Evolutionary conservation across 495 filamentous ascomycete species (phyloP).

Genomic region (Hyaloscypha finlandica): DNA sequence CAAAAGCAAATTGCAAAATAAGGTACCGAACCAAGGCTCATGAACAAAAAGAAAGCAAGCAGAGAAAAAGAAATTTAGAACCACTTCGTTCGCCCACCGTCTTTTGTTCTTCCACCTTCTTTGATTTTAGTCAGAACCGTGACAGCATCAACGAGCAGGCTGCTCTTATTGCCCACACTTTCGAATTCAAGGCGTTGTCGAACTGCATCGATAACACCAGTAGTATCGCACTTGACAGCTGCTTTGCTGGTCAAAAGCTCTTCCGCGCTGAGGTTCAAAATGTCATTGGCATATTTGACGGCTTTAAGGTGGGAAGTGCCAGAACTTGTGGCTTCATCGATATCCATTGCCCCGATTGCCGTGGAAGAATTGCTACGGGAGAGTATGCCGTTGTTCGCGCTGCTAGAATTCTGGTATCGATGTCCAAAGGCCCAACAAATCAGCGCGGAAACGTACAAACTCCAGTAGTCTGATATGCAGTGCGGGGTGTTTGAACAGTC

Average conservation of each 20-base stretch:
- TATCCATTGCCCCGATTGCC: slow-evolving; percentile 9
- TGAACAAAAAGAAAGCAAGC: neutral
- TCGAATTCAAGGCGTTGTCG: slow-evolving; percentile 21
- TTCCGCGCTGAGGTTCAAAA: slow-evolving; percentile 27
- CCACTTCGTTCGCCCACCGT: slow-evolving; percentile 27
- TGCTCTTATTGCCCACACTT: slow-evolving; percentile 21
- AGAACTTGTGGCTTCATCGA: slow-evolving; percentile 9
- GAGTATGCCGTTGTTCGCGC: neutral
- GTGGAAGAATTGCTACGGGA: slow-evolving; percentile 14
- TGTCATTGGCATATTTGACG: slow-evolving; percentile 20
- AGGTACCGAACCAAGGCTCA: neutral
- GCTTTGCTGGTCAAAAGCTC: slow-evolving; percentile 26
- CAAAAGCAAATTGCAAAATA: neutral
- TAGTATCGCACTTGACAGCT: slow-evolving; percentile 25
- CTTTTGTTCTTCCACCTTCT: slow-evolving; percentile 25
- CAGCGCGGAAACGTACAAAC: slow-evolving; percentile 26
- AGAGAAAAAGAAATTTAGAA: slow-evolving; percentile 14
- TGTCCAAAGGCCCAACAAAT: slow-evolving; percentile 35
- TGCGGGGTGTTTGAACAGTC: neutral
- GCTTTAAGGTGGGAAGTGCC: slow-evolving; percentile 21
- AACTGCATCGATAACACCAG: slow-evolving; percentile 24
- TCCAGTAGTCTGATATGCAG: slow-evolving; percentile 32
- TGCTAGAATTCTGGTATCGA: slow-evolving; percentile 20
- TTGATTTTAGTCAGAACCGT: slow-evolving; percentile 25
- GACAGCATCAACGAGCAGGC: slow-evolving; percentile 31